Conservation (phyloP, 1,139 yeast species). For the Eremothecium cymbalariae region DNA sequence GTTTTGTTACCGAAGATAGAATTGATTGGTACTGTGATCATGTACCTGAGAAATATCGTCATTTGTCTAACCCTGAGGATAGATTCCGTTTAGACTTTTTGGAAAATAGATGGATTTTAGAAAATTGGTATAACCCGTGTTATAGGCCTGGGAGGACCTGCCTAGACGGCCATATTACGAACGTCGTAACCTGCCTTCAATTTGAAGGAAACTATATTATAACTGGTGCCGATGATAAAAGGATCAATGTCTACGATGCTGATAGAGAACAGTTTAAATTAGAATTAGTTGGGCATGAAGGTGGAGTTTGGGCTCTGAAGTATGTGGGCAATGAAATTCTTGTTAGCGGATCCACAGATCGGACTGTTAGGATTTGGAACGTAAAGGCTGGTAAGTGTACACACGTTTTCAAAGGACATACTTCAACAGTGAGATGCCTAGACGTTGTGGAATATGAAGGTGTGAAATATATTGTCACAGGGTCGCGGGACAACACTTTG, state of each 20-base stretch:
- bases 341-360: conserved; percentile 87
- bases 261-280: conserved; percentile 60
- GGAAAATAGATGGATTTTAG: conserved; percentile 52
- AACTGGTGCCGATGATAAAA: conserved; percentile 86
- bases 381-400: conserved; percentile 43
- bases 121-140: conserved; percentile 76
- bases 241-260: conserved; percentile 75
- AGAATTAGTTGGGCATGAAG: conserved; percentile 81
- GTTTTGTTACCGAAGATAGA: conserved; percentile 36
- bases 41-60: conserved; percentile 14
- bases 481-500: conserved; percentile 83
- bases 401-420: conserved; percentile 82
- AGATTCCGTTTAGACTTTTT: conserved; percentile 31
- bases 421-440: conserved; percentile 85
- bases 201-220: conserved; percentile 86
- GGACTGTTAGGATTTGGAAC: conserved; percentile 89
- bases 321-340: conserved; percentile 48
- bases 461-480: conserved; percentile 64
- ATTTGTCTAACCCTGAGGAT: conserved; percentile 20
- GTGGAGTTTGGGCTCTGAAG: conserved; percentile 98
- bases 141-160: conserved; percentile 64
- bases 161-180: conserved; percentile 65
- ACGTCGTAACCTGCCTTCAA: conserved; percentile 89
- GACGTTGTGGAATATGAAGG: conserved; percentile 66
- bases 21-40: conserved; percentile 17